Evolutionary conservation across 441 rosid species (phyloP).

Genomic region (Arabidopsis lyrata): DNA sequence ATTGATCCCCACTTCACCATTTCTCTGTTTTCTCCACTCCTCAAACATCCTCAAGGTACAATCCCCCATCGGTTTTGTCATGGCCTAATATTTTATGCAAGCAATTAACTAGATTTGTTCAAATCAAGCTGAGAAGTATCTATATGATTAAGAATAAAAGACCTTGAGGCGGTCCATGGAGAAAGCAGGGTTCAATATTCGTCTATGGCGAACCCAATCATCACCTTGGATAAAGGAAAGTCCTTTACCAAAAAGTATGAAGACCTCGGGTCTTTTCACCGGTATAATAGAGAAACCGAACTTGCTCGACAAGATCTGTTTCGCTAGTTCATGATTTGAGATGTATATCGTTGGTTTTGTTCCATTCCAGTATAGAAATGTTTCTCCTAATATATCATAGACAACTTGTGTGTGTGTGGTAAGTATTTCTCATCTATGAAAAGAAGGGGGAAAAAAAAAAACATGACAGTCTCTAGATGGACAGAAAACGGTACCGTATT

Average conservation of each 20-base stretch:
- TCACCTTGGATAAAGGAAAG: slow-evolving; percentile 44
- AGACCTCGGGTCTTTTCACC: slow-evolving; percentile 20
- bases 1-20: neutral
- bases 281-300: slow-evolving; percentile 47
- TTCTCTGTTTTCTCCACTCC: slow-evolving; percentile 47
- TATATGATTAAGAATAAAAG: neutral
- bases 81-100: slow-evolving; percentile 23
- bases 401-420: neutral
- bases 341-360: slow-evolving; percentile 46
- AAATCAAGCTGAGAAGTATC: neutral
- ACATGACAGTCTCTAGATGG: neutral
- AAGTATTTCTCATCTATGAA: neutral
- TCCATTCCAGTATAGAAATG: slow-evolving; percentile 54
- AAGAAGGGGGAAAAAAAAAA: neutral
- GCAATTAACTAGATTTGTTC: neutral
- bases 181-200: slow-evolving; percentile 55
- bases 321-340: slow-evolving; percentile 52
- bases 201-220: slow-evolving; percentile 57
- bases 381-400: slow-evolving; percentile 46
- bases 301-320: slow-evolving; percentile 50
- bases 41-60: slow-evolving; percentile 42
- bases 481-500: slow-evolving; percentile 20
- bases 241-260: slow-evolving; percentile 47
- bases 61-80: slow-evolving; percentile 42
- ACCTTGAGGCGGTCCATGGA: slow-evolving; percentile 58